Evolutionary conservation across 2,329 filamentous ascomycete species (phyloP).

Genomic region (Dactylellina haptotyla): DNA sequence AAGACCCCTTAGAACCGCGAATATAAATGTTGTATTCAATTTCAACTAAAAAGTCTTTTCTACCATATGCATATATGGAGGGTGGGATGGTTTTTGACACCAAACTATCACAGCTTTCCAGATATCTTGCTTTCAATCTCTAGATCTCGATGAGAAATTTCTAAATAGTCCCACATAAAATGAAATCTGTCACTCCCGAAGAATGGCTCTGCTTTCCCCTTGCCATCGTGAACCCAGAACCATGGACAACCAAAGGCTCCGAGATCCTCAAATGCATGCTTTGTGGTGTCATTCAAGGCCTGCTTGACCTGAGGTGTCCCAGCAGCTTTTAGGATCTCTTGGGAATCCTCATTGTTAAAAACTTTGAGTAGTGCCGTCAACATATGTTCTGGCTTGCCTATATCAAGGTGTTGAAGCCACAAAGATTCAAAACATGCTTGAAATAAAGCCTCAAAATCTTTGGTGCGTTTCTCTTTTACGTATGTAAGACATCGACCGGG

Average conservation of each 20-base stretch:
- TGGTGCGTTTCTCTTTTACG: slow-evolving; percentile 67
- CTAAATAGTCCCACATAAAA: slow-evolving; percentile 75
- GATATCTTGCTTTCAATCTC: not conserved
- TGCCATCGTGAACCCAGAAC: slow-evolving; percentile 72
- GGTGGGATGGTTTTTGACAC: too few species aligned
- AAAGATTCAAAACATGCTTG: slow-evolving; percentile 69
- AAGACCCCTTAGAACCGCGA: too few species aligned
- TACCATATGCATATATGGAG: too few species aligned
- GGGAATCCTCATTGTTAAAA: slow-evolving; percentile 61
- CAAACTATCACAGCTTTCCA: slow-evolving; percentile 5
- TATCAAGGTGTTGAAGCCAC: slow-evolving; percentile 71
- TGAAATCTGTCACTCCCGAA: slow-evolving; percentile 82
- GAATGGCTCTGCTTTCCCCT: slow-evolving; percentile 73
- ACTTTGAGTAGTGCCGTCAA: slow-evolving; percentile 62
- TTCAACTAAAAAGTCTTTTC: too few species aligned
- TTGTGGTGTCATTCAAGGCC: slow-evolving; percentile 69
- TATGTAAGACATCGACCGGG: not conserved
- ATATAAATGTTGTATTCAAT: too few species aligned
- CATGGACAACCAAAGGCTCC: slow-evolving; percentile 83
- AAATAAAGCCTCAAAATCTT: slow-evolving; percentile 62
- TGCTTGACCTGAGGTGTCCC: slow-evolving; percentile 66
- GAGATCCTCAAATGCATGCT: slow-evolving; percentile 68
- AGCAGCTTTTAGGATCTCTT: slow-evolving; percentile 68
- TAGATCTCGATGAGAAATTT: slow-evolving; percentile 60
- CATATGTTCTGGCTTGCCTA: slow-evolving; percentile 70